Evolutionary conservation across 306 rosid genomes (phyloP).

Genomic region (Biancaea sappan): DNA sequence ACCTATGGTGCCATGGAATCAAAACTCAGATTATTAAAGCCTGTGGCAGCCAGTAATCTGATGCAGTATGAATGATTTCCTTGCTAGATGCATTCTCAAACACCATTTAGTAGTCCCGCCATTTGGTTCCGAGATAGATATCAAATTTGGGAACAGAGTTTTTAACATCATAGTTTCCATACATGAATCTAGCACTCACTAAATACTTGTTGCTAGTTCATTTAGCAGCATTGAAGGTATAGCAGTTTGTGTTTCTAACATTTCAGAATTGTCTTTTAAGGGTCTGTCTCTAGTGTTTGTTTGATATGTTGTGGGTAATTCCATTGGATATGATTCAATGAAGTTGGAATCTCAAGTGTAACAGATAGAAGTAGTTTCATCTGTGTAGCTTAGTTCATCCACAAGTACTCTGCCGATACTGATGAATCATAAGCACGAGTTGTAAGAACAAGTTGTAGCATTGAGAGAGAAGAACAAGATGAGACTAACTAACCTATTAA

Average conservation of each 20-base stretch:
- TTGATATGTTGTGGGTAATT: constrained; percentile 31
- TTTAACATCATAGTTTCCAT: constrained; percentile 44
- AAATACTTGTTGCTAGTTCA: constrained; percentile 39
- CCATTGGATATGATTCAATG: constrained; percentile 38
- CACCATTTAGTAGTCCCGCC: constrained; percentile 37
- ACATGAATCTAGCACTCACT: constrained; percentile 42
- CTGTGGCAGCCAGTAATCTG: constrained; percentile 34
- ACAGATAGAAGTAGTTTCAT: constrained; percentile 39
- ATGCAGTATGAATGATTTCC: constrained; percentile 44
- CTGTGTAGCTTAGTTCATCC: constrained; percentile 41
- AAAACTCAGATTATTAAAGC: neutral
- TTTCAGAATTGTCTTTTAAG: constrained; percentile 43
- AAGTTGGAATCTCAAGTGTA: constrained; percentile 39
- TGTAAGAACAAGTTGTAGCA: neutral
- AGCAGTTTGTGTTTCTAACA: constrained; percentile 49
- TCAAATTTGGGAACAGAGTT: constrained; percentile 44
- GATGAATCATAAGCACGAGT: constrained; percentile 29
- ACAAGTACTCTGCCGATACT: constrained; percentile 48
- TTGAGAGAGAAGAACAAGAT: constrained; percentile 9
- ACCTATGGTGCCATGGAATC: neutral
- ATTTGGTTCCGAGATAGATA: constrained; percentile 39
- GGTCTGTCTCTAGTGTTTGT: constrained; percentile 13
- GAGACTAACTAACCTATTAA: constrained; percentile 35
- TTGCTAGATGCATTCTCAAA: constrained; percentile 41
- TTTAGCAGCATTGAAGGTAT: constrained; percentile 38